These are phyloP conservation scores for Fusarium scirpi DNA, from an alignment of 2,329 filamentous ascomycete genomes.

Conservation along the genomic window DNA sequence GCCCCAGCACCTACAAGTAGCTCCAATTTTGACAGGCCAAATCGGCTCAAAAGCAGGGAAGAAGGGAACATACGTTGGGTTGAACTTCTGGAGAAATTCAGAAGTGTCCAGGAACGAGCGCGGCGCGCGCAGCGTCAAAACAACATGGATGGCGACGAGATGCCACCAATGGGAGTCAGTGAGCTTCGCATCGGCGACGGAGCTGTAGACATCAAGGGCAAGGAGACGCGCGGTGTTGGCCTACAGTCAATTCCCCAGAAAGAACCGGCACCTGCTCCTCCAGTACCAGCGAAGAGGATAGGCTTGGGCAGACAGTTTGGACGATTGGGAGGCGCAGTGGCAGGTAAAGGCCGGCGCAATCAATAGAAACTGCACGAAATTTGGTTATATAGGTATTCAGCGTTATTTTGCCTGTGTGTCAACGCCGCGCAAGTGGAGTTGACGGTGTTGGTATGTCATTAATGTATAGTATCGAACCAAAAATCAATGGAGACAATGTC, in stretches of 20 bases:
- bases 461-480: slow-evolving; percentile 38
- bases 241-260: slow-evolving; percentile 62
- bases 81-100: slow-evolving; percentile 95
- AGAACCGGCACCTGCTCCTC: slow-evolving; percentile 58
- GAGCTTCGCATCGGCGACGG: slow-evolving; percentile 59
- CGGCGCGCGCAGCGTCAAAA: slow-evolving; percentile 74
- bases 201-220: slow-evolving; percentile 55
- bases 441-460: slow-evolving; percentile 16
- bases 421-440: slow-evolving; percentile 4
- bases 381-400: slow-evolving; percentile 21
- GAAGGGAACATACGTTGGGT: slow-evolving; percentile 90
- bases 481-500: slow-evolving; percentile 30
- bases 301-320: slow-evolving; percentile 77
- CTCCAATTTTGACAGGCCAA: slow-evolving; percentile 77
- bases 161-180: slow-evolving; percentile 58
- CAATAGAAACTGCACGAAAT: slow-evolving; percentile 24
- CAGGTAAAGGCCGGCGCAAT: slow-evolving; percentile 70
- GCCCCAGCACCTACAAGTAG: slow-evolving; percentile 61
- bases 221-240: slow-evolving; percentile 53
- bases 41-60: slow-evolving; percentile 83
- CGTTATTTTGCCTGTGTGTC: slow-evolving; percentile 10
- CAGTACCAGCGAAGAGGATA: slow-evolving; percentile 68
- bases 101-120: slow-evolving; percentile 87
- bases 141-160: slow-evolving; percentile 62
- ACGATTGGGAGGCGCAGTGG: slow-evolving; percentile 76